Evolutionary conservation across 805 yeast species (phyloP).

Genomic region (Monosporozyma servazzii): DNA sequence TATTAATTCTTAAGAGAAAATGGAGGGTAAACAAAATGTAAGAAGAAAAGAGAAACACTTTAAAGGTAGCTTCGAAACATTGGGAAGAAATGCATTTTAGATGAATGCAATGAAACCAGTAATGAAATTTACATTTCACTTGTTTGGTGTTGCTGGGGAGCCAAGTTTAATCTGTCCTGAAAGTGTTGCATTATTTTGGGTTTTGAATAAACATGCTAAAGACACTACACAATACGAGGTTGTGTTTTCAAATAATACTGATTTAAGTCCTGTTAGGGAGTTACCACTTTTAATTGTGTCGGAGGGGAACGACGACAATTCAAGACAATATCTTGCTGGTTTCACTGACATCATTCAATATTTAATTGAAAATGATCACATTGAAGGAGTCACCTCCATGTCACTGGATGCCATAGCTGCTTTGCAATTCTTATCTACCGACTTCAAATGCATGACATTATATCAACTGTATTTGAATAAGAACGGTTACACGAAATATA

Average conservation of each 20-base stretch:
- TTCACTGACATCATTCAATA: conserved; percentile 33
- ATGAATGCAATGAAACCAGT: too few species aligned
- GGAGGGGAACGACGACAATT: conserved; percentile 5
- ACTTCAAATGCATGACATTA: conserved; percentile 40
- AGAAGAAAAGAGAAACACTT: too few species aligned
- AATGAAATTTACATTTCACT: conserved; percentile 9
- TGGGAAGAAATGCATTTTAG: too few species aligned
- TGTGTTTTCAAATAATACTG: conserved; percentile 51
- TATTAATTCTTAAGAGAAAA: not conserved
- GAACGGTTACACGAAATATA: conserved; percentile 49
- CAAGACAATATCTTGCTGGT: conserved; percentile 24
- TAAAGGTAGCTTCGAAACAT: not conserved
- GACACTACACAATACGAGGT: conserved; percentile 23
- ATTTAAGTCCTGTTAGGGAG: conserved; percentile 38
- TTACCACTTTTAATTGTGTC: conserved; percentile 40
- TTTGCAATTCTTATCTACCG: conserved; percentile 31
- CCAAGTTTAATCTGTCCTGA: conserved; percentile 25
- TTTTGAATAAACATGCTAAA: not conserved
- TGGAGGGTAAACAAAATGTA: not conserved
- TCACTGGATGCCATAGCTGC: not conserved
- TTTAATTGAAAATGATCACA: conserved; percentile 11
- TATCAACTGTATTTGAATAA: conserved; percentile 50
- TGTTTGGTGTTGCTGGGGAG: conserved; percentile 22
- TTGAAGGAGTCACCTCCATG: not conserved
- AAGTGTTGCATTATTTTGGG: conserved; percentile 25